Conservation (phyloP, 805 yeast genomes). For the Lipomyces chichibuensis region DNA sequence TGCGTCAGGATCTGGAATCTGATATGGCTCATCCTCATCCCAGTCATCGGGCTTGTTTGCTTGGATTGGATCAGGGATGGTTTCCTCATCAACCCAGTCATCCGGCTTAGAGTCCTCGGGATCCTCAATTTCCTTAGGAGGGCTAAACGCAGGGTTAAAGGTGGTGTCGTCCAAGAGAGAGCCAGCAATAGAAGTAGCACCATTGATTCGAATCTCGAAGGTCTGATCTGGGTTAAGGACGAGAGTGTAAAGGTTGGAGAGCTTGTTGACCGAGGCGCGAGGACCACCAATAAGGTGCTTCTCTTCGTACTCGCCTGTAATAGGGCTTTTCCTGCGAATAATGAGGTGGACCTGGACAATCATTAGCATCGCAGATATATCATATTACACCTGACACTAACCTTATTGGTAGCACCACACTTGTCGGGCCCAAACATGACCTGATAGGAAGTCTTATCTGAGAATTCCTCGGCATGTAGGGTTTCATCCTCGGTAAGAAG, state of each 20-base stretch:
- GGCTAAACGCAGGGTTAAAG: slow-evolving; percentile 68
- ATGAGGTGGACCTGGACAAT: slow-evolving; percentile 61
- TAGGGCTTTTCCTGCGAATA: slow-evolving; percentile 59
- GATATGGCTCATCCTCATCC: slow-evolving; percentile 70
- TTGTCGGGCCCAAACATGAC: slow-evolving; percentile 94
- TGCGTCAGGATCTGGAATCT: slow-evolving; percentile 69
- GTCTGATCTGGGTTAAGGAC: slow-evolving; percentile 65
- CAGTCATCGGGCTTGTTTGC: slow-evolving; percentile 78
- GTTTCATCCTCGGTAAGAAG: slow-evolving; percentile 54
- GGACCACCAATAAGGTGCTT: slow-evolving; percentile 72
- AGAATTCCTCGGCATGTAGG: slow-evolving; percentile 54
- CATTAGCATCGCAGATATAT: background rate
- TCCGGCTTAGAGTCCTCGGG: slow-evolving; percentile 64
- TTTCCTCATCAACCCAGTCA: slow-evolving; percentile 76
- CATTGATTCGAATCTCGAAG: slow-evolving; percentile 82
- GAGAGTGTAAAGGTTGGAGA: slow-evolving; percentile 72
- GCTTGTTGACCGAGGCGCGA: slow-evolving; percentile 58
- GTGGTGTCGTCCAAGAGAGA: slow-evolving; percentile 58
- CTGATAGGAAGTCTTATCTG: slow-evolving; percentile 71
- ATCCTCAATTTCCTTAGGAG: slow-evolving; percentile 66
- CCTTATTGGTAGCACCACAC: slow-evolving; percentile 79
- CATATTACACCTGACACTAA: background rate
- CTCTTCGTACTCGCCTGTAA: slow-evolving; percentile 62
- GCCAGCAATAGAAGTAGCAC: slow-evolving; percentile 72
- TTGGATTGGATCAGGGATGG: slow-evolving; percentile 68